A percentile compares a stretch with the other conserved stretches of the same genome.
These are phyloP conservation scores for Botrytis aclada DNA, from an alignment of 2,329 filamentous ascomycete species.

Conservation along the genomic window DNA sequence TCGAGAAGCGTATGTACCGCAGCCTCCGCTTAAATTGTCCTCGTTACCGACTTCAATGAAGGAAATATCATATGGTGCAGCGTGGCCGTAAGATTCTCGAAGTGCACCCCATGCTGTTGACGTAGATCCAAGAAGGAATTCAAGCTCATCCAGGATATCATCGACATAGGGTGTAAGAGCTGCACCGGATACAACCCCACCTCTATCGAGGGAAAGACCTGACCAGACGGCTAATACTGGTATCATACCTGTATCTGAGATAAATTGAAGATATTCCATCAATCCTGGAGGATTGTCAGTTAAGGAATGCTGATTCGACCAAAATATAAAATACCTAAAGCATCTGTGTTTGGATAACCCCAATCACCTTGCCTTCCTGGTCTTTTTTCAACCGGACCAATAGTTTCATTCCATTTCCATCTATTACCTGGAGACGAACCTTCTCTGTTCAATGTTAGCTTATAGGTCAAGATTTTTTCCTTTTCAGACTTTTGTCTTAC, in stretches of 20 bases:
- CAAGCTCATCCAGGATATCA: slow-evolving; percentile 49
- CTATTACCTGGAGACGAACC: slow-evolving; percentile 23
- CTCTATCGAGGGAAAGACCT: slow-evolving; percentile 42
- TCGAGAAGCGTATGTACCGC: slow-evolving; percentile 40
- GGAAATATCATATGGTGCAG: slow-evolving; percentile 47
- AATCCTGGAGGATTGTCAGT: slow-evolving; percentile 9
- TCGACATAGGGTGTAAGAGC: slow-evolving; percentile 46
- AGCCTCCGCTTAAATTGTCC: slow-evolving; percentile 44
- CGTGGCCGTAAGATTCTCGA: slow-evolving; percentile 47
- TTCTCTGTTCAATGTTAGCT: slow-evolving; percentile 34
- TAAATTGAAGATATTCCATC: slow-evolving; percentile 38
- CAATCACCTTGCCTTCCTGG: slow-evolving; percentile 42
- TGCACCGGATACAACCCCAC: slow-evolving; percentile 41
- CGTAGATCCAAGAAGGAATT: slow-evolving; percentile 47
- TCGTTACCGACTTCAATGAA: slow-evolving; percentile 43
- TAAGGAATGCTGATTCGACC: neutral
- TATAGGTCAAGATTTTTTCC: no score
- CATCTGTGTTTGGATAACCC: slow-evolving; percentile 44
- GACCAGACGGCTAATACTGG: slow-evolving; percentile 47
- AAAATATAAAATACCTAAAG: slow-evolving; percentile 40
- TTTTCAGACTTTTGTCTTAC: slow-evolving; percentile 25
- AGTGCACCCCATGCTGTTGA: slow-evolving; percentile 44
- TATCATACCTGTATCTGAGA: slow-evolving; percentile 46
- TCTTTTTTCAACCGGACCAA: slow-evolving; percentile 39
- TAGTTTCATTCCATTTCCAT: slow-evolving; percentile 41